Evolutionary conservation across 73 alveolate genomes (phyloP), one percentile per base, ranked within the genome.

Genomic region (Tetrahymena malaccensis): DNA sequence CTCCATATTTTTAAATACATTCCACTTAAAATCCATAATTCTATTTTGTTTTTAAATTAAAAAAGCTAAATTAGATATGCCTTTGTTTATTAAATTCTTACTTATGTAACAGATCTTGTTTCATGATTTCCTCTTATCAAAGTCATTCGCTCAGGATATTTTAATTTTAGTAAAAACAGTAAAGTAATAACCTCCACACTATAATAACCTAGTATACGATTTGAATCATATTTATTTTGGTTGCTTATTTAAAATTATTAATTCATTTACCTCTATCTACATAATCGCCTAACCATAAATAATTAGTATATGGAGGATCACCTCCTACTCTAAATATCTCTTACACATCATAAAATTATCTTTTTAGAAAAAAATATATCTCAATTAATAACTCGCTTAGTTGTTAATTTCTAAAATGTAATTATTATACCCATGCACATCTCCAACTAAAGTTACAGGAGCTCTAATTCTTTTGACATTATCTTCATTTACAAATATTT

Each of bases 11-110:
- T 93, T 99, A 96, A 96, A 97, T 96, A 93, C 99, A 99, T 96
- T 99, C 99, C 50, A 99, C 98, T 94, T 99, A 99, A 97, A 99
- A 99, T 31, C 99, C 99, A 97, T 99, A 99, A 89, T 98, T 99
- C 97, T 99, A 8, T 70, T 70, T 19, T 70, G 17, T n/a, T 19
- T 50, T 19, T 21, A 50, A 50, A 50, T 50, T 19, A 70, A 70
- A 27, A n/a, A 19, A 70, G 11, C 22, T 70, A 1, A 4, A 27
- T 70, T 70, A 22, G 37, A 27, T 25, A n/a, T 27, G 17, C 19
- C 37, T 70, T 70, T 70, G 8, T 70, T 25, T 27, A 22, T 27
- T 70, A 10, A 17, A 31, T 70, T n/a, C n/a, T n/a, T n/a, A 70
- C 89, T 33, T 70, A 98, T 43, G 98, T 98, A 40, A 97, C 96